Conservation (phyloP, 495 filamentous ascomycete genomes). For the Penicillium bovifimosum region DNA sequence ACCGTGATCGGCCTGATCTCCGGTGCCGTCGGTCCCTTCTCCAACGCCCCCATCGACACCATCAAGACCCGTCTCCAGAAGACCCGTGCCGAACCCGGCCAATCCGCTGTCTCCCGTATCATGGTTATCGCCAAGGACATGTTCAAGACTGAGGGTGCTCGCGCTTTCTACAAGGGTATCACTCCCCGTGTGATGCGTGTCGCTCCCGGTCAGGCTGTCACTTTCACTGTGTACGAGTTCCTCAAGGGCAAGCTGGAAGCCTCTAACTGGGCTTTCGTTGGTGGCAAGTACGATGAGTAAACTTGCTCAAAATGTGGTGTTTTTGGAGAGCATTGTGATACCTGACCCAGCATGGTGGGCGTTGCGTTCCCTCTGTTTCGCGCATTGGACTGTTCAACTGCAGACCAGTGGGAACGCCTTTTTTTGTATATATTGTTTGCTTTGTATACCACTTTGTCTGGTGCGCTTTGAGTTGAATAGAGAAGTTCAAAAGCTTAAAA, state of each 20-base stretch:
- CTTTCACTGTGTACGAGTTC: conserved; percentile 95
- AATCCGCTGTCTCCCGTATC: conserved; percentile 73
- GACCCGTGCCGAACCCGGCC: conserved; percentile 74
- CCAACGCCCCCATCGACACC: conserved; percentile 96
- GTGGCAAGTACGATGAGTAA: conserved; percentile 71
- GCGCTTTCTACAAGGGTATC: conserved; percentile 98
- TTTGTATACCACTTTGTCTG: conserved; percentile 22
- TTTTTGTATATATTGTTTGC: conserved; percentile 19
- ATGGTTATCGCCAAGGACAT: conserved; percentile 76
- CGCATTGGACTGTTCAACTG: conserved; percentile 7
- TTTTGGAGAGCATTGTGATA: conserved; percentile 26
- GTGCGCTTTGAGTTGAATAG: conserved; percentile 4
- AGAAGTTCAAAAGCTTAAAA: background rate
- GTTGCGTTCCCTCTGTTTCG: conserved; percentile 22
- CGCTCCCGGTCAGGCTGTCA: conserved; percentile 95
- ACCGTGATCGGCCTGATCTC: conserved; percentile 84
- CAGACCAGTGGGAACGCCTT: conserved; percentile 13
- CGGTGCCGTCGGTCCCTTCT: conserved; percentile 91
- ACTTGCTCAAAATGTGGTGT: conserved; percentile 5
- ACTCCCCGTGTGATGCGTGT: conserved; percentile 97
- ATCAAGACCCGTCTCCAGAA: conserved; percentile 97
- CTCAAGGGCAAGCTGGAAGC: conserved; percentile 78
- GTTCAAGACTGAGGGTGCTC: conserved; percentile 92
- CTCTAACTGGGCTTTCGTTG: conserved; percentile 57
- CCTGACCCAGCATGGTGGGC: conserved; percentile 25